phyloP scores from a whole-genome alignment of 768 basidiomycete species.

The Galerina sulciceps region DNA sequence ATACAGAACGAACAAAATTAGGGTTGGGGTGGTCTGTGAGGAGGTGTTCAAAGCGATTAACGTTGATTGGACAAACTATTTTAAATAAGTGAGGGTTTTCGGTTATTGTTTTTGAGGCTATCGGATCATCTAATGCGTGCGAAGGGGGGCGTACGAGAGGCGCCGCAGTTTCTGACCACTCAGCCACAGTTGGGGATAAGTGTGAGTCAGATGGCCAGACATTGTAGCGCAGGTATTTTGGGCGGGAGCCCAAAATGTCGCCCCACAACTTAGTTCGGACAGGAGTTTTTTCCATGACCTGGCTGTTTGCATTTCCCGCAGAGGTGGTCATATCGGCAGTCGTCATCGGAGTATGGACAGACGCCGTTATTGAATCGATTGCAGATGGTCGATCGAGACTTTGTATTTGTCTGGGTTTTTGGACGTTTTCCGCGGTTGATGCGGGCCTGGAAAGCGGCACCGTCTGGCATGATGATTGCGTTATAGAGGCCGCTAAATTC shows the following conservation, averaged over 20 bases:
- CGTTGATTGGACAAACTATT: slow-evolving; percentile 33
- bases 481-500: slow-evolving; percentile 2
- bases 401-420: not conserved
- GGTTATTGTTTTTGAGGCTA: slow-evolving; percentile 23
- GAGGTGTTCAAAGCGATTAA: slow-evolving; percentile 16
- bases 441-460: not conserved
- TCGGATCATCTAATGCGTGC: slow-evolving; percentile 14
- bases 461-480: slow-evolving; percentile 16
- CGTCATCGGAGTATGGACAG: slow-evolving; percentile 11
- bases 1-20: slow-evolving; percentile 39
- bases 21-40: slow-evolving; percentile 41
- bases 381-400: slow-evolving; percentile 20
- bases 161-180: slow-evolving; percentile 18
- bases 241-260: not conserved
- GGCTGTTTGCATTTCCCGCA: slow-evolving; percentile 19
- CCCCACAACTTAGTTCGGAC: not conserved
- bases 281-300: slow-evolving; percentile 4
- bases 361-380: slow-evolving; percentile 21
- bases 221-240: slow-evolving; percentile 17
- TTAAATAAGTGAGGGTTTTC: slow-evolving; percentile 35
- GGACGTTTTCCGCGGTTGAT: not conserved
- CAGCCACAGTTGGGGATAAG: slow-evolving; percentile 4
- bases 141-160: slow-evolving; percentile 20
- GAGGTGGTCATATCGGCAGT: slow-evolving; percentile 24
- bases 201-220: slow-evolving; percentile 9